Base-by-base conservation (phyloP, 2,329 filamentous ascomycete species). In the Emergomyces africanus region DNA sequence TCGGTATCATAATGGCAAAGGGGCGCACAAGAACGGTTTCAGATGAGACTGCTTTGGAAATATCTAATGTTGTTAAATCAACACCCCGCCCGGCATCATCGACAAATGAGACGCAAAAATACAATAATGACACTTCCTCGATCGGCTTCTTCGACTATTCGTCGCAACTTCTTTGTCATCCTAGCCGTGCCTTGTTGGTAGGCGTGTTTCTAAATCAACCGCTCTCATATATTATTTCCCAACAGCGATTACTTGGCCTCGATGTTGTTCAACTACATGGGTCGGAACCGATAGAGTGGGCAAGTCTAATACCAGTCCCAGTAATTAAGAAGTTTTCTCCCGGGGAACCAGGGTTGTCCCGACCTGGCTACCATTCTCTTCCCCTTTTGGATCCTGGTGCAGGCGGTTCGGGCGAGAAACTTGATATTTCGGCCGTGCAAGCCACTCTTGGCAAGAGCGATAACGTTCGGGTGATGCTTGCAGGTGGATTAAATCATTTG, bases 181-280 rank as follows among this genome's bases (percentile, higher is more conserved):
- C 70, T 69, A 78, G 70, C 69, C 82, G 88, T 10, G 86, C 92
- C 0, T 80, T 94, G 2, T 80, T 99, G 0, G 94, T 96, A 5
- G 94, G 94, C 59, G 92, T 99, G 1, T 99, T 99, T 77, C 87
- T 89, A 67, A 88, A 96, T 71, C 92, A 97, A 69, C 84, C 92
- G 0, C 78, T 99, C 10, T 82, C 83, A 41, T 90, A 96, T 66
- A 80, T 99, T 6, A 78, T 97, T 56, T 81, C 85, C 63, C 84
- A 92, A 70, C 88, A 95, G 66, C 83, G 83, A 64, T 78, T 84
- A 14, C 84, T 96, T 64, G 79, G 81, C 51, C 82, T 99, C 49
- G 94, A 99, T 70, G 77, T 96, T 57, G 89, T 99, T 6, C 94
- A 99, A 70, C 81, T 99, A 1, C 94, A 99, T 69, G 95, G 94